Conservation (phyloP, 192 early-diverging fungal species). For the Entophlyctis luteolus region DNA sequence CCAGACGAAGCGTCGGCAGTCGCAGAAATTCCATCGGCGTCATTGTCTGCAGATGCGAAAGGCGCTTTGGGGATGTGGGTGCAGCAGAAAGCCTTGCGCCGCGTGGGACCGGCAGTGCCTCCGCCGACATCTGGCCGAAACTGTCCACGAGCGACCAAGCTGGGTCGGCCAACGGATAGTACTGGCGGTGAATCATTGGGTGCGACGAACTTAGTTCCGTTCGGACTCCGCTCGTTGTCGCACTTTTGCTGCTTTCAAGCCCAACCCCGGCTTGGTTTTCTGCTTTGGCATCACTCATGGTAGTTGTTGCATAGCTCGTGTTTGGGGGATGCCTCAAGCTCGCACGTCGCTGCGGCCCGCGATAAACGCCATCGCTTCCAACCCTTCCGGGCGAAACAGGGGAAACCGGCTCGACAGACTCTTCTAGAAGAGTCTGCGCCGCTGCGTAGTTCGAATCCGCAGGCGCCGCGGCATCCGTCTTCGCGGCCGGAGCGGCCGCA, state of each 20-base stretch:
- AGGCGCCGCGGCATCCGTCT: background rate
- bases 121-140: background rate
- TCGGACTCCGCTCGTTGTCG: no score
- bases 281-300: background rate
- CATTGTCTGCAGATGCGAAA: background rate
- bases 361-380: background rate
- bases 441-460: no score
- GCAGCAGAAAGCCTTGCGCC: no score
- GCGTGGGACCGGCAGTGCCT: background rate
- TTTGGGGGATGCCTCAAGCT: conserved; percentile 4
- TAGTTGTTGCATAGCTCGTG: background rate
- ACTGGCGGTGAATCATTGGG: no score
- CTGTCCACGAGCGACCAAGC: conserved; percentile 15
- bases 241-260: no score
- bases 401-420: background rate
- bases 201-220: no score
- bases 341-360: background rate
- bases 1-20: conserved; percentile 10
- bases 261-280: no score
- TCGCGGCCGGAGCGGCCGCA: background rate
- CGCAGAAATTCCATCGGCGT: conserved; percentile 14
- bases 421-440: no score
- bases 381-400: background rate
- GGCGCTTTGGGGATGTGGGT: background rate
- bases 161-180: conserved; percentile 6